Percentiles rank a stretch among this genome's conserved stretches.
Evolutionary conservation across 306 rosid species (phyloP).

Genomic region (Alnus glutinosa): DNA sequence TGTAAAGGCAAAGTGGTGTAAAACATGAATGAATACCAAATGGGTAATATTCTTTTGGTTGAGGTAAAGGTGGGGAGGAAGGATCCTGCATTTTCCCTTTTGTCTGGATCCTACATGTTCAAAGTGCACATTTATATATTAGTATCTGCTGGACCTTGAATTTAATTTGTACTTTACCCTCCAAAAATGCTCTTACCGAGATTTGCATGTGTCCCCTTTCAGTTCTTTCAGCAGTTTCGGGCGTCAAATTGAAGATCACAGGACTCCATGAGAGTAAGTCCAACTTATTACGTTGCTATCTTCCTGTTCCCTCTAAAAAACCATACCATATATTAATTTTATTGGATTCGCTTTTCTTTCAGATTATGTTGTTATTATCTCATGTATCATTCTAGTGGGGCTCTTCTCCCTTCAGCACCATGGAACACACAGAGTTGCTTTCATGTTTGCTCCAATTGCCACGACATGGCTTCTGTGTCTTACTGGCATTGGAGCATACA

Average conservation of each 20-base stretch:
- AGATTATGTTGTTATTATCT: slow-evolving; percentile 58
- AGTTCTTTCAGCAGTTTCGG: slow-evolving; percentile 93
- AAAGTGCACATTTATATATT: not conserved
- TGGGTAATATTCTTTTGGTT: not conserved
- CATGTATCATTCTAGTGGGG: slow-evolving; percentile 69
- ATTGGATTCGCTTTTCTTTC: slow-evolving; percentile 35
- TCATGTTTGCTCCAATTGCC: slow-evolving; percentile 76
- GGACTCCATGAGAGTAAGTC: slow-evolving; percentile 80
- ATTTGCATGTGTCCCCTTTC: slow-evolving; percentile 43
- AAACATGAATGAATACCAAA: not conserved
- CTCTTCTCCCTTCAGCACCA: slow-evolving; percentile 78
- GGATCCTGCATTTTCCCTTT: not conserved
- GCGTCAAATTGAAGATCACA: slow-evolving; percentile 62
- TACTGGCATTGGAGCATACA: slow-evolving; percentile 61
- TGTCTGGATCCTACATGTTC: not conserved
- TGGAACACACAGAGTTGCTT: slow-evolving; percentile 72
- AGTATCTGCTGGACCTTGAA: not conserved
- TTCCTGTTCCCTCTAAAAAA: not conserved
- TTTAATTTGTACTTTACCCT: not conserved
- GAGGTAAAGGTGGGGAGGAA: not conserved
- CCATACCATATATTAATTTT: slow-evolving; percentile 18
- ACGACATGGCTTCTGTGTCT: slow-evolving; percentile 67
- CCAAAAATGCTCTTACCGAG: not conserved
- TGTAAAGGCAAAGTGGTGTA: not conserved
- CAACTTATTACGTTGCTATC: slow-evolving; percentile 20